These are phyloP conservation scores for Podaxis sp. DNA, from an alignment of 768 basidiomycete genomes.

Conservation along the genomic window DNA sequence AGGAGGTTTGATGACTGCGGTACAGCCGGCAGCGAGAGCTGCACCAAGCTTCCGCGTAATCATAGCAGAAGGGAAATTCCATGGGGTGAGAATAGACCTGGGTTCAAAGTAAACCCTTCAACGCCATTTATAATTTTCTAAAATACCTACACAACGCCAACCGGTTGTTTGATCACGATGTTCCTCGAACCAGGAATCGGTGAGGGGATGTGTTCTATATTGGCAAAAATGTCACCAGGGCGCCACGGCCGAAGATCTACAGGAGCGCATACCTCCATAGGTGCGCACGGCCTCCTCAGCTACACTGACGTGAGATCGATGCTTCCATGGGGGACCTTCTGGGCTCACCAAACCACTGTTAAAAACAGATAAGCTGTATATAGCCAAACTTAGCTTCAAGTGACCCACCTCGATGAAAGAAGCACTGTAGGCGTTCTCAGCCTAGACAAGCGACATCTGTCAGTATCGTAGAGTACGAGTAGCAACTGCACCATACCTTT, in stretches of 20 bases:
- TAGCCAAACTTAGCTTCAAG: background rate
- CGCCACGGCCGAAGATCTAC: background rate
- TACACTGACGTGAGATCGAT: slow-evolving; percentile 28
- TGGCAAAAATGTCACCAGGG: background rate
- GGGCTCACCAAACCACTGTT: slow-evolving; percentile 76
- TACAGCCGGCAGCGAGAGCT: slow-evolving; percentile 95
- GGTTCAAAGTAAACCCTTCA: slow-evolving; percentile 4
- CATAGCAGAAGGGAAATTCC: slow-evolving; percentile 97
- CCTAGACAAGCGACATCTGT: slow-evolving; percentile 36
- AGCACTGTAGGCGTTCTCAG: slow-evolving; percentile 83
- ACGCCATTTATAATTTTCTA: background rate
- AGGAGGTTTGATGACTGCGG: slow-evolving; percentile 91
- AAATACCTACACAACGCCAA: slow-evolving; percentile 53
- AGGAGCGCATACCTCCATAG: slow-evolving; percentile 67
- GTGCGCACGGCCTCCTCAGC: slow-evolving; percentile 91
- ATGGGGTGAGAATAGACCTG: slow-evolving; percentile 79
- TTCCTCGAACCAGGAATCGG: slow-evolving; percentile 69
- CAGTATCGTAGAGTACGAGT: background rate
- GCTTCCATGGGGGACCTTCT: background rate
- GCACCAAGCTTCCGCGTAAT: slow-evolving; percentile 88
- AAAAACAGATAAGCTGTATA: slow-evolving; percentile 1
- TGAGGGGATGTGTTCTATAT: slow-evolving; percentile 79
- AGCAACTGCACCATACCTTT: slow-evolving; percentile 45
- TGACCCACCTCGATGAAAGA: slow-evolving; percentile 74
- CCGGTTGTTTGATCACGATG: slow-evolving; percentile 90